These are phyloP conservation scores for Dovyalis caffra DNA, from an alignment of 345 rosid genomes.

Conservation along the genomic window DNA sequence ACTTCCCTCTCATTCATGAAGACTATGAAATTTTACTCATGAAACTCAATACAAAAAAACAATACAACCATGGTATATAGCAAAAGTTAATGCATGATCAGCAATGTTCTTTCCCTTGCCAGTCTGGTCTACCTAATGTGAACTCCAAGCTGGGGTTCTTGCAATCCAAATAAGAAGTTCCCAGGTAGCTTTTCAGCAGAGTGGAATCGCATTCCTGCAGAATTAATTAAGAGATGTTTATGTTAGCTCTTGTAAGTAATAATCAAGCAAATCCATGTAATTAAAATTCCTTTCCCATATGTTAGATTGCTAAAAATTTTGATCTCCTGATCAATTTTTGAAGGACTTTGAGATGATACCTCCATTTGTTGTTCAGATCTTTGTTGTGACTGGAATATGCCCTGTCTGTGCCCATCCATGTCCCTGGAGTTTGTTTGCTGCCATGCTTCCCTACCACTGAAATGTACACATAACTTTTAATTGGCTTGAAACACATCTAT, in stretches of 20 bases:
- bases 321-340: not conserved
- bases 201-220: slow-evolving; percentile 33
- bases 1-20: slow-evolving; percentile 7
- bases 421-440: slow-evolving; percentile 21
- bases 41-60: not conserved
- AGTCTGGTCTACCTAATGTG: slow-evolving; percentile 73
- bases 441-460: slow-evolving; percentile 35
- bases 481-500: too few species aligned
- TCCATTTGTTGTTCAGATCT: slow-evolving; percentile 20
- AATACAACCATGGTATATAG: not conserved
- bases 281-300: not conserved
- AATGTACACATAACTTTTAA: not conserved
- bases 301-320: not conserved
- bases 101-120: slow-evolving; percentile 44
- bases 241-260: not conserved
- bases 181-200: slow-evolving; percentile 29
- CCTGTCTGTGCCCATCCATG: slow-evolving; percentile 26
- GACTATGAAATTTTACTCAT: not conserved
- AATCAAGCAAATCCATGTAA: not conserved
- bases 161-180: slow-evolving; percentile 28
- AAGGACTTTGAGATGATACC: slow-evolving; percentile 19
- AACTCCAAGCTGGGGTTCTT: slow-evolving; percentile 69
- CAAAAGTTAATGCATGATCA: slow-evolving; percentile 2
- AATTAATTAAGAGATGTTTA: not conserved
- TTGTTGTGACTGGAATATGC: slow-evolving; percentile 24